Evolutionary conservation across 192 early-diverging fungal genomes (phyloP), one percentile per base, ranked within the genome.

Genomic region (Diversispora eburnea): DNA sequence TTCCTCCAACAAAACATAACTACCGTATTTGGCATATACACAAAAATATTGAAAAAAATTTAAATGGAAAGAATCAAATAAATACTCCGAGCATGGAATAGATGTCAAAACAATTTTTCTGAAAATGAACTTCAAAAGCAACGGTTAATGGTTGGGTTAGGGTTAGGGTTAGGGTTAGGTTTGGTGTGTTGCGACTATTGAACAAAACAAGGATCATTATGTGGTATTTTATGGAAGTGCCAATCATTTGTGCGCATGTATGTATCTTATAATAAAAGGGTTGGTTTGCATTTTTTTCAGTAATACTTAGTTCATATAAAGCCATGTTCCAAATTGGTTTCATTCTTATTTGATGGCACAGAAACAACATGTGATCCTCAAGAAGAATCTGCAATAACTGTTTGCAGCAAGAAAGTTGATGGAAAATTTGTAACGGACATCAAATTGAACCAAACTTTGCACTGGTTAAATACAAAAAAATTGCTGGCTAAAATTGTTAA

Each of bases 231-330:
- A 60, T 60, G 3, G 33, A 25, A 60, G 33, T 60, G 22, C 58
- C 12, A 60, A 60, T 60, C 58, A 60, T 39, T 60, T 60, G 8
- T 60, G 22, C 33, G 33, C 22, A 33, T 60, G 58, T 25, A 60
- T 60, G 3, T 8, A 10, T 9, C 58, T 60, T 39, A 25, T 60
- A 60, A 39, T 4, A 60, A 60, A 25, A 33, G 58, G 58, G 25
- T 33, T 60, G 25, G 22, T 60, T 60, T 60, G 49, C 4, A 51
- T 13, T 51, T 51, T 51, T 51, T 51, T 51, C 20, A 10, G 20
- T 59, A 5, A 59, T 59, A 5, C 10, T 59, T 25, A 59, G 22
- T 10, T 59, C 57, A 0, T 20, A 59, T 59, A 59, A 22, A 22
- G 19, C 57, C 8, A 59, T 59, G 5, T 59, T 59, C 10, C 57